Evolutionary conservation across 805 yeast species (phyloP).

Genomic region (Yarrowia deformans): DNA sequence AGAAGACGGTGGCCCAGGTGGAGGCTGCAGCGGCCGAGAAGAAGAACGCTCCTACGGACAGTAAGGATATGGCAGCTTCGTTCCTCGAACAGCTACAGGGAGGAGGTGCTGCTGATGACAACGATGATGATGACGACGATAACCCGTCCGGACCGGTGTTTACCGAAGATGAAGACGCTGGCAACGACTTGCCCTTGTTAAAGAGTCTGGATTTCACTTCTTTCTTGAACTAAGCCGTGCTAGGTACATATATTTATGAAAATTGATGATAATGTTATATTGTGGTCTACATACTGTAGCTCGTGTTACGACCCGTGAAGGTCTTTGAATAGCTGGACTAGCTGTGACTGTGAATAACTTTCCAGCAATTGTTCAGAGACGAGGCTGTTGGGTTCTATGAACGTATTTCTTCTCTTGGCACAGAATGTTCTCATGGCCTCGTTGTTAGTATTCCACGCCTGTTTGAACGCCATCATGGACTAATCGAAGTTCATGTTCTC

Average conservation of each 20-base stretch:
- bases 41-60: conserved; percentile 2
- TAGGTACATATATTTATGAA: background rate
- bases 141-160: conserved; percentile 25
- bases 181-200: conserved; percentile 31
- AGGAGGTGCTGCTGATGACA: conserved; percentile 8
- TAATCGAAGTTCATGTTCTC: background rate
- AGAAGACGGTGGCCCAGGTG: conserved; percentile 45
- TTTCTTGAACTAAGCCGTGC: conserved; percentile 1
- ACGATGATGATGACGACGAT: conserved; percentile 34
- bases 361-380: background rate
- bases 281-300: background rate
- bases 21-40: conserved; percentile 20
- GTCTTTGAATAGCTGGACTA: background rate
- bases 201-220: conserved; percentile 31
- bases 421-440: background rate
- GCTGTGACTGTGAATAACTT: background rate
- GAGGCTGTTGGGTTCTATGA: background rate
- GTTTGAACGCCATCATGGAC: background rate
- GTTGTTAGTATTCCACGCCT: background rate
- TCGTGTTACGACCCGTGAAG: too few species aligned
- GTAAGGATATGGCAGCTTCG: conserved; percentile 33
- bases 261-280: background rate
- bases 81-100: conserved; percentile 38
- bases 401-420: background rate
- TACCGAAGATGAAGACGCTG: conserved; percentile 30